Evolutionary conservation across 305 asterid species (phyloP), one percentile per base, ranked within the genome.

Genomic region (Fraxinus floribunda): DNA sequence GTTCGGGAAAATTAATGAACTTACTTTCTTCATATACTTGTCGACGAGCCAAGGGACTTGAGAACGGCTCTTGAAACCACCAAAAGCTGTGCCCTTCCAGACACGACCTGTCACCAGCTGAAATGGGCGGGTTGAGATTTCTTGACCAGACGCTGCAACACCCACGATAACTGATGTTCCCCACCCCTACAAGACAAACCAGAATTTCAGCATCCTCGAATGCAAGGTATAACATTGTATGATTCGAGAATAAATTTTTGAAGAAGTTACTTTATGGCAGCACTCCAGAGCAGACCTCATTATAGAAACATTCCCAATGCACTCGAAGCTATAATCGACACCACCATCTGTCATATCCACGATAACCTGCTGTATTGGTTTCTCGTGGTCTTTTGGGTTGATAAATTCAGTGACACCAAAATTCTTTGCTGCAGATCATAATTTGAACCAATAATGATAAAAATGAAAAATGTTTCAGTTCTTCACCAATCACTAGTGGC

Each of bases 391-490:
- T 76, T 88, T 90, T 5, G 93, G 93, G 70, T 90, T 90, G 87
- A 90, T 90, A 79, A 95, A 97, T 85, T 97, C 98, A 80, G 93
- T 95, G 84, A 89, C 98, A 16, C 99, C 99, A 82, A 97, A 93
- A 30, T 90, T 85, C 91, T 97, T 95, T 15, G 97, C 98, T 94
- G 93, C 81, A 73, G 52, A 70, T 68, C 68, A 64, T 73, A 60
- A 83, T 78, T 75, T 41, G 52, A 39, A 20, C 16, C 55, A 36
- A 36, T 36, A 13, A 39, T 39, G 34, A 75, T 18, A 22, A 75
- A 24, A 2, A 75, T 18, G 18, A 66, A 20, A 75, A 52, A 52
- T 16, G 22, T 22, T 15, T 18, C 46, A 38, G 35, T 7, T 75
- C 36, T 64, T 24, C 73, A 64, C 16, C 6, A 24, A 64, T 64